Percentiles rank a stretch among this genome's conserved stretches.
Evolutionary conservation across 768 basidiomycete species (phyloP).

Genomic region (Leccinum incarnatum): DNA sequence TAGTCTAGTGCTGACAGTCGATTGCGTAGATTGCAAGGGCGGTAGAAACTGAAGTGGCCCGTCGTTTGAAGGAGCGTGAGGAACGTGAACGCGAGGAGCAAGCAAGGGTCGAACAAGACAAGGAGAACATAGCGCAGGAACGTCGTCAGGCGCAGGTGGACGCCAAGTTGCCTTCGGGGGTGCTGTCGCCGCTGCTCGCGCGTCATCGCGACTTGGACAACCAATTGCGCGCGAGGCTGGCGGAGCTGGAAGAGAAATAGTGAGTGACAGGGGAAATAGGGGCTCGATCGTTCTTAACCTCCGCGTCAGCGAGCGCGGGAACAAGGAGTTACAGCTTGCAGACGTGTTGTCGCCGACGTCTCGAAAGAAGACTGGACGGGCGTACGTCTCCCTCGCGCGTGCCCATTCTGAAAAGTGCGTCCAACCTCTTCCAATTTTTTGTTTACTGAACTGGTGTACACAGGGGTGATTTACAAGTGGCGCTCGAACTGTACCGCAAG

Average conservation of each 20-base stretch:
- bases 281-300: slow-evolving; percentile 8
- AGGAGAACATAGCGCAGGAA: slow-evolving; percentile 23
- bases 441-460: neutral
- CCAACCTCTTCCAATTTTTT: neutral
- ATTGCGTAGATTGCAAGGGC: slow-evolving; percentile 59
- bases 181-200: slow-evolving; percentile 61
- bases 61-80: slow-evolving; percentile 53
- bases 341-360: slow-evolving; percentile 69
- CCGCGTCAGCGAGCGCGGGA: slow-evolving; percentile 54
- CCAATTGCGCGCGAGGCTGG: slow-evolving; percentile 59
- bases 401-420: slow-evolving; percentile 77
- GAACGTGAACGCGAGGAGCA: slow-evolving; percentile 34
- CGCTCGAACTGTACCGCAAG: slow-evolving; percentile 78
- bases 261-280: slow-evolving; percentile 36
- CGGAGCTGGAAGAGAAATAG: slow-evolving; percentile 74
- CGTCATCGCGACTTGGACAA: slow-evolving; percentile 68
- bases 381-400: slow-evolving; percentile 81
- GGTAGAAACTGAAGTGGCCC: slow-evolving; percentile 71
- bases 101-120: slow-evolving; percentile 22
- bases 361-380: slow-evolving; percentile 78
- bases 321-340: slow-evolving; percentile 57
- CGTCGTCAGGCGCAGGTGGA: slow-evolving; percentile 7
- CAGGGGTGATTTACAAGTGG: slow-evolving; percentile 78
- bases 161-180: slow-evolving; percentile 31
- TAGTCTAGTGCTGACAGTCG: neutral